phyloP scores from a whole-genome alignment of 2,329 filamentous ascomycete genomes.

The Venturia pyrina region DNA sequence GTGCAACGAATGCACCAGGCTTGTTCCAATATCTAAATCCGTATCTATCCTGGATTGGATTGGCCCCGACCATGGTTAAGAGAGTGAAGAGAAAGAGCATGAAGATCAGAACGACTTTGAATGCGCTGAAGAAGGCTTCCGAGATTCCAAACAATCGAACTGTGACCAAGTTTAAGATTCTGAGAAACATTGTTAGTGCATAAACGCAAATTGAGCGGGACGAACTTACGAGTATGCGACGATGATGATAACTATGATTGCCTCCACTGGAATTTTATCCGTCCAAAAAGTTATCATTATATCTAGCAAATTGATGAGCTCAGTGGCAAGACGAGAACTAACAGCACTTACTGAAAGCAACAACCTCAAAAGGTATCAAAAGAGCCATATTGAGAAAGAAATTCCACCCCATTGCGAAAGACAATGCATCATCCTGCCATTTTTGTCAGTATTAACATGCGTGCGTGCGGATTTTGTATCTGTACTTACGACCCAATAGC shows the following conservation, averaged over 20 bases:
- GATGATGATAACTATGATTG: constrained; percentile 1
- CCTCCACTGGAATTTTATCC: constrained; percentile 10
- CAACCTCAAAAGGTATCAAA: constrained; percentile 43
- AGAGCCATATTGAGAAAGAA: constrained; percentile 43
- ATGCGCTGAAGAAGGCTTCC: constrained; percentile 42
- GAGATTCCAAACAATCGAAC: constrained; percentile 35
- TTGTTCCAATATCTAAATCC: constrained; percentile 37
- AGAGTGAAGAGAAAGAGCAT: constrained; percentile 32
- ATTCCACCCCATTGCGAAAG: constrained; percentile 36
- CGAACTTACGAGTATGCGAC: constrained; percentile 16
- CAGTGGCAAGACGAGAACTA: not conserved
- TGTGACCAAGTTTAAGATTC: constrained; percentile 33
- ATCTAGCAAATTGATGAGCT: constrained; percentile 3
- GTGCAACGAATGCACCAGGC: constrained; percentile 24
- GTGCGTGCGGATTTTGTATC: not conserved
- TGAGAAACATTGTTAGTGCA: not conserved
- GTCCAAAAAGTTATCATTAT: constrained; percentile 22
- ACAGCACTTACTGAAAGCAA: constrained; percentile 24
- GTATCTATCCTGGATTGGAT: constrained; percentile 21
- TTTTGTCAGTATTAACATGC: not conserved
- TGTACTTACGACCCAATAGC: constrained; percentile 44
- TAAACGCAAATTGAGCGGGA: not conserved
- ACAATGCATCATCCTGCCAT: constrained; percentile 46
- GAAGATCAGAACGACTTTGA: constrained; percentile 37
- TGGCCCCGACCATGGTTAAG: constrained; percentile 9